Percentiles rank a stretch among this genome's conserved stretches.
phyloP scores from a whole-genome alignment of 1,139 yeast species.

The Blastobotrys apis region DNA sequence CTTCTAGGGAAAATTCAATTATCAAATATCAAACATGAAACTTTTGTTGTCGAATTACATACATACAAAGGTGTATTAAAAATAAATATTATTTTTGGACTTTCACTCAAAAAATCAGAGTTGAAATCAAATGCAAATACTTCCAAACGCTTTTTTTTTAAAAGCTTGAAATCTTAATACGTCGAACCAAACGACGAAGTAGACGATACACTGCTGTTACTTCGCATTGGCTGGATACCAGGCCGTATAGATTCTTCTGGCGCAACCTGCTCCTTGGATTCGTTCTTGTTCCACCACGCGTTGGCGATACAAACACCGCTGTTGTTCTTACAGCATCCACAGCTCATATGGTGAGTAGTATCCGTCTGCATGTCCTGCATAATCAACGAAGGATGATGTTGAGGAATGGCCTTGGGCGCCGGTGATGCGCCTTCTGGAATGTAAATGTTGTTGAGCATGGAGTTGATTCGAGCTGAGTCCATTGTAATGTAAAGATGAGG shows the following conservation, averaged over 20 bases:
- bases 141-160: too few relatives aligned
- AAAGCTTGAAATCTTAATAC: too few relatives aligned
- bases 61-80: too few relatives aligned
- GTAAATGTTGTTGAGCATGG: slow-evolving; percentile 42
- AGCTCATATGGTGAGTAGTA: slow-evolving; percentile 41
- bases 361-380: slow-evolving; percentile 45
- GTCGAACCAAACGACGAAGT: too few relatives aligned
- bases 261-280: neutral
- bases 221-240: slow-evolving; percentile 3
- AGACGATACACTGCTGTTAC: slow-evolving; percentile 1
- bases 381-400: slow-evolving; percentile 47
- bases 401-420: slow-evolving; percentile 36
- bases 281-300: slow-evolving; percentile 42
- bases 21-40: too few relatives aligned
- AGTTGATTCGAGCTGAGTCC: slow-evolving; percentile 42
- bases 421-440: slow-evolving; percentile 36
- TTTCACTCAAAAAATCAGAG: too few relatives aligned
- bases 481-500: slow-evolving; percentile 33
- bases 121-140: too few relatives aligned
- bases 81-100: too few relatives aligned
- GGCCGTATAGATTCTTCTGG: slow-evolving; percentile 1
- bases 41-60: too few relatives aligned
- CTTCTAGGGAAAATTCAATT: too few relatives aligned
- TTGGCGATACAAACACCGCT: slow-evolving; percentile 44
- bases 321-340: slow-evolving; percentile 46